These are phyloP conservation scores for Dioszegia hungarica DNA, from an alignment of 768 basidiomycete genomes.

Conservation along the genomic window DNA sequence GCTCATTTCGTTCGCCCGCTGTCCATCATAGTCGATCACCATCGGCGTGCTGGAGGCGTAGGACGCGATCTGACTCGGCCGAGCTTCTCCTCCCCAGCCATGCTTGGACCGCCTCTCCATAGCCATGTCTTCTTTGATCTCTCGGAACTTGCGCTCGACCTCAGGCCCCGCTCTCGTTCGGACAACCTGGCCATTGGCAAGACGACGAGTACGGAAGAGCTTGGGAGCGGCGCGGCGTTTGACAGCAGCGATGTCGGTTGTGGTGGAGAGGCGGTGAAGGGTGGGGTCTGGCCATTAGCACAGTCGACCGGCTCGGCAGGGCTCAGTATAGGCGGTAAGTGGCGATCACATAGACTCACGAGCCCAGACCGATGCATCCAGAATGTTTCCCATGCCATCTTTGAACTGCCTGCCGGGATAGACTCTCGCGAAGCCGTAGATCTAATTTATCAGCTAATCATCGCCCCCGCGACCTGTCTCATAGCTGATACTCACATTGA, in stretches of 20 bases:
- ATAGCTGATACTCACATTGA: conserved; percentile 39
- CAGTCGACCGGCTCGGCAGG: background rate
- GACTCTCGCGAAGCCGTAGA: conserved; percentile 45
- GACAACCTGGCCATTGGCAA: conserved; percentile 43
- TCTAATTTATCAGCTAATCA: conserved; percentile 24
- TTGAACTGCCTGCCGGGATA: conserved; percentile 48
- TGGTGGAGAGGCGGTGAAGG: conserved; percentile 39
- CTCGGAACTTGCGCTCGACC: conserved; percentile 35
- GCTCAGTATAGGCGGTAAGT: background rate
- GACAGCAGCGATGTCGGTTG: conserved; percentile 30
- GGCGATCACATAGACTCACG: conserved; percentile 21
- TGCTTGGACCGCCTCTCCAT: conserved; percentile 10
- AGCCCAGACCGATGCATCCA: conserved; percentile 47
- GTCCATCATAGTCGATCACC: too few relatives aligned
- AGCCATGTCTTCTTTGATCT: conserved; percentile 31
- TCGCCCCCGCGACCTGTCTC: background rate
- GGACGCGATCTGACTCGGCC: too few relatives aligned
- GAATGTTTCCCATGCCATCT: conserved; percentile 39
- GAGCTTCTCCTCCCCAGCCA: background rate
- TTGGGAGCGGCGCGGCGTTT: conserved; percentile 47
- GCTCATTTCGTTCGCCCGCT: too few relatives aligned
- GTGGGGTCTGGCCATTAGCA: conserved; percentile 33
- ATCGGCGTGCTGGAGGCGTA: too few relatives aligned
- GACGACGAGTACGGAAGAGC: conserved; percentile 41
- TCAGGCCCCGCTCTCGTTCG: conserved; percentile 35